Conservation (phyloP, 129 eudicot genomes). For the Artemisia annua region DNA sequence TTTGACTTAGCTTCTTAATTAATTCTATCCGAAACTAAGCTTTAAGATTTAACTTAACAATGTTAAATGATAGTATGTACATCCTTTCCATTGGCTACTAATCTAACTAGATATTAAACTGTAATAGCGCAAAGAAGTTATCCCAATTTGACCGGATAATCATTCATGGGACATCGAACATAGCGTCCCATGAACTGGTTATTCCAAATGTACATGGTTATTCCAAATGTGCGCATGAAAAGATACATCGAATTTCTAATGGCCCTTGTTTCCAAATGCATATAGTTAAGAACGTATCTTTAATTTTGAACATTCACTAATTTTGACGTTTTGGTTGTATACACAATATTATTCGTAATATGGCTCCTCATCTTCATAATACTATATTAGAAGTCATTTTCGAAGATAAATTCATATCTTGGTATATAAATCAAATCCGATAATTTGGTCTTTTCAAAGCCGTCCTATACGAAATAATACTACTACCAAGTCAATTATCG, state of each 20-base stretch:
- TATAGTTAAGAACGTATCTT: background rate
- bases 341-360: constrained; percentile 7
- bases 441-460: constrained; percentile 31
- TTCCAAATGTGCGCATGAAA: too few relatives aligned
- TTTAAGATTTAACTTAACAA: too few relatives aligned
- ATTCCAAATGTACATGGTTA: background rate
- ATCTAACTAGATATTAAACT: background rate
- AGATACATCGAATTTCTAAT: constrained; percentile 10
- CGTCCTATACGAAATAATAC: constrained; percentile 11
- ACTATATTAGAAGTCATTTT: constrained; percentile 10
- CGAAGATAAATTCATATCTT: constrained; percentile 19
- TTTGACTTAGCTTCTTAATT: background rate
- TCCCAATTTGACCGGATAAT: background rate
- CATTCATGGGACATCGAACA: background rate
- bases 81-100: background rate
- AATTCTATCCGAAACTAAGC: too few relatives aligned
- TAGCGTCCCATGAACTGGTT: background rate
- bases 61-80: background rate
- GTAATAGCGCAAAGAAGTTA: background rate
- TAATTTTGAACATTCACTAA: background rate
- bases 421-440: constrained; percentile 22
- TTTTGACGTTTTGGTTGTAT: background rate
- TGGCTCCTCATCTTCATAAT: constrained; percentile 5
- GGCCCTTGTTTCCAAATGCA: background rate
- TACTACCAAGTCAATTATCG: background rate